Percentiles rank a stretch among this genome's conserved stretches.
Conservation (phyloP, 2,329 filamentous ascomycete species). For the Microdochium paspali region DNA sequence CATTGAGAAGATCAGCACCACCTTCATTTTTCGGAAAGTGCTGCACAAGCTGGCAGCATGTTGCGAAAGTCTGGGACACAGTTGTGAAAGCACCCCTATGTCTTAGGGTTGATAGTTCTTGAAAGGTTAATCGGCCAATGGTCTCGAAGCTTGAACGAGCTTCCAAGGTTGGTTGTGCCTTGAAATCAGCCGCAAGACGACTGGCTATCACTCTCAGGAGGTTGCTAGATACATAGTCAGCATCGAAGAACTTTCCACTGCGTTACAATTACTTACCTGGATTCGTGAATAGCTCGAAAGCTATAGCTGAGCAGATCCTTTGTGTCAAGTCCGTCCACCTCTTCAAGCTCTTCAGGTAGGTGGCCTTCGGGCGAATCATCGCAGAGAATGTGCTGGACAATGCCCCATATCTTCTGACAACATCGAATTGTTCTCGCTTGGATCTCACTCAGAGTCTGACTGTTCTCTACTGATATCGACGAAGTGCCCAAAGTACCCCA, state of each 20-base stretch:
- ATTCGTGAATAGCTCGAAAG: conserved; percentile 90
- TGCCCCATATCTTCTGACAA: conserved; percentile 65
- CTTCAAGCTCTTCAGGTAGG: conserved; percentile 66
- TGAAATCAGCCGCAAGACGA: conserved; percentile 11
- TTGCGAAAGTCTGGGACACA: conserved; percentile 77
- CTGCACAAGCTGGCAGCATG: conserved; percentile 61
- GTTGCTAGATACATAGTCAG: conserved; percentile 17
- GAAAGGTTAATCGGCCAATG: conserved; percentile 69
- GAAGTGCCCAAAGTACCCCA: conserved; percentile 40
- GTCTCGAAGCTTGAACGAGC: conserved; percentile 46
- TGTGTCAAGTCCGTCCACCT: conserved; percentile 61
- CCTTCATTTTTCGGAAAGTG: conserved; percentile 25
- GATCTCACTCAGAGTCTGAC: conserved; percentile 25
- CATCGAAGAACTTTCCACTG: no score
- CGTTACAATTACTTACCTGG: conserved; percentile 48
- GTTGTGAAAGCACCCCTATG: conserved; percentile 92
- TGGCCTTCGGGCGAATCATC: conserved; percentile 92
- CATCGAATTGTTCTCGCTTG: conserved; percentile 48
- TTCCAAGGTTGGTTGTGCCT: conserved; percentile 21
- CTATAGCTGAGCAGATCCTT: conserved; percentile 92
- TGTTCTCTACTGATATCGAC: conserved; percentile 25
- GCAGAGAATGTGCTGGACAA: conserved; percentile 71
- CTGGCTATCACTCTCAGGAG: conserved; percentile 55
- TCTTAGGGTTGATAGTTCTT: conserved; percentile 71
- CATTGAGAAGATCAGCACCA: conserved; percentile 37